Evolutionary conservation across 2,329 filamentous ascomycete genomes (phyloP).

Genomic region (Coniella vitis): DNA sequence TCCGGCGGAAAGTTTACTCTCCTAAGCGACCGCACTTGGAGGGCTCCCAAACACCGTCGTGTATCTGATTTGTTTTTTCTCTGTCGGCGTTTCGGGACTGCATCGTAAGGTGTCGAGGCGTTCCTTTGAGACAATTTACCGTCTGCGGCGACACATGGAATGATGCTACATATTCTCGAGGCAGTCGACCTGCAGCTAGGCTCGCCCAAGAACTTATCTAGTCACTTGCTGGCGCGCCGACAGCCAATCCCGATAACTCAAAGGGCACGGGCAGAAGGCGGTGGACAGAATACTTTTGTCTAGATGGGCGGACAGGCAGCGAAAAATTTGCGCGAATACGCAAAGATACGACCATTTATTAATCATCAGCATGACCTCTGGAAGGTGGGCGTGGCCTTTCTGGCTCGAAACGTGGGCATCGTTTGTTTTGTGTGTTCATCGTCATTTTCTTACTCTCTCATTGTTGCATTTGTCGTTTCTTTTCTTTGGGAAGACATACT

Average conservation of each 20-base stretch:
- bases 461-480: conserved; percentile 25
- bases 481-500: conserved; percentile 10
- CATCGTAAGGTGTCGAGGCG: conserved; percentile 24
- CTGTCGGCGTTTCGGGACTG: conserved; percentile 25
- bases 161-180: conserved; percentile 13
- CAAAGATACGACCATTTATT: conserved; percentile 17
- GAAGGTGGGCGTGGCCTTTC: conserved; percentile 24
- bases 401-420: conserved; percentile 12
- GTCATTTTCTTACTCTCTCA: too few species aligned
- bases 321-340: conserved; percentile 1
- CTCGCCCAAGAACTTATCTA: not conserved
- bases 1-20: conserved; percentile 13
- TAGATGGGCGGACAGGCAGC: conserved; percentile 2
- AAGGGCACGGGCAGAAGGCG: not conserved
- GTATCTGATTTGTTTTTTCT: conserved; percentile 45
- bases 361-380: conserved; percentile 15
- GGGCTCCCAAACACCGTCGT: conserved; percentile 29
- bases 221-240: not conserved
- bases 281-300: not conserved
- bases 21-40: conserved; percentile 1
- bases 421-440: conserved; percentile 26
- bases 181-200: not conserved
- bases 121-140: conserved; percentile 12
- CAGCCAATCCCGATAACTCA: not conserved
- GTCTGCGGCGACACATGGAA: conserved; percentile 9